Conservation (phyloP, 768 basidiomycete species). For the Coprinopsis marcescibilis region DNA sequence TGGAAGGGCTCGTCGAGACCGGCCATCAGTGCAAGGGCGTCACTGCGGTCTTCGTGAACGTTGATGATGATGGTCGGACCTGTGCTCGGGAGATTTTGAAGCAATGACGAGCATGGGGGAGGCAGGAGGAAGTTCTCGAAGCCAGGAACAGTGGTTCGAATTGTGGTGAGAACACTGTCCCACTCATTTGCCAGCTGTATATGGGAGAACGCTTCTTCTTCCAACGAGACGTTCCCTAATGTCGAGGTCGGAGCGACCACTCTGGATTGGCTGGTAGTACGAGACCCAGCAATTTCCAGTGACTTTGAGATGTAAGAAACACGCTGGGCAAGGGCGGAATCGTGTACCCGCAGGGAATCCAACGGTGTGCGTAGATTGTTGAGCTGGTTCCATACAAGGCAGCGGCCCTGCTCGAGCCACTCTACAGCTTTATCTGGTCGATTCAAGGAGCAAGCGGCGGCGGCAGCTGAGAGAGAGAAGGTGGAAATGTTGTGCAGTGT, state of each 20-base stretch:
- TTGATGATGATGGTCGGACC: slow-evolving; percentile 8
- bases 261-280: not conserved
- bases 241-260: not conserved
- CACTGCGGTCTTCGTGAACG: slow-evolving; percentile 13
- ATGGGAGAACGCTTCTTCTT: slow-evolving; percentile 8
- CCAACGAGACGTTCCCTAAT: not conserved
- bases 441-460: slow-evolving; percentile 9
- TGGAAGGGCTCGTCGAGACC: slow-evolving; percentile 13
- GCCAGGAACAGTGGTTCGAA: slow-evolving; percentile 9
- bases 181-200: slow-evolving; percentile 13
- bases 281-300: slow-evolving; percentile 10
- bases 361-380: slow-evolving; percentile 16
- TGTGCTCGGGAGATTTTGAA: slow-evolving; percentile 3
- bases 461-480: slow-evolving; percentile 11
- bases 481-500: slow-evolving; percentile 7
- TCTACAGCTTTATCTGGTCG: slow-evolving; percentile 14
- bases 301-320: slow-evolving; percentile 8
- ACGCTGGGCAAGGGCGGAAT: slow-evolving; percentile 7
- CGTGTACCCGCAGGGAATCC: slow-evolving; percentile 10
- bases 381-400: slow-evolving; percentile 18
- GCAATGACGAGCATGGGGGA: not conserved
- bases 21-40: slow-evolving; percentile 17
- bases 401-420: slow-evolving; percentile 21
- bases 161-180: slow-evolving; percentile 9
- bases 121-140: slow-evolving; percentile 15